A percentile compares a stretch with the other conserved stretches of the same genome.
Evolutionary conservation across 2,329 filamentous ascomycete genomes (phyloP).

Genomic region (Pseudopyrenochaeta lycopersici): DNA sequence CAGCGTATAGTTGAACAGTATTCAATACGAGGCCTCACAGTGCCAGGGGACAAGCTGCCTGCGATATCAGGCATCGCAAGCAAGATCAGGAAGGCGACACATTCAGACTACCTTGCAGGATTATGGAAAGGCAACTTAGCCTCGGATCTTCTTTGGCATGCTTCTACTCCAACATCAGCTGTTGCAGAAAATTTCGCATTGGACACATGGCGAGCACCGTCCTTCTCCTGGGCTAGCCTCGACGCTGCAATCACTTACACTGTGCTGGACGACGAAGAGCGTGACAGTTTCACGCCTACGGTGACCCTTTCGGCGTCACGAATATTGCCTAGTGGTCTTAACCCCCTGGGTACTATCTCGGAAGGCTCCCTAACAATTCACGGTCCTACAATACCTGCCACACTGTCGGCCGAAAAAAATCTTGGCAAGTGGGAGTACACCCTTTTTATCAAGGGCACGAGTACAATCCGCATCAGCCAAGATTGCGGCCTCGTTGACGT

Average conservation of each 20-base stretch:
- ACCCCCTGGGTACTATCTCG: constrained; percentile 37
- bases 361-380: constrained; percentile 32
- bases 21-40: constrained; percentile 35
- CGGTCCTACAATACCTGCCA: constrained; percentile 28
- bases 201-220: constrained; percentile 38
- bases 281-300: constrained; percentile 18
- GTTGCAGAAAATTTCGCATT: constrained; percentile 16
- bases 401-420: constrained; percentile 22
- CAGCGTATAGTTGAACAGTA: constrained; percentile 44
- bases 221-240: constrained; percentile 46
- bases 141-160: constrained; percentile 42
- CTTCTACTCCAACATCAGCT: constrained; percentile 4
- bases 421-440: constrained; percentile 30
- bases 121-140: constrained; percentile 43
- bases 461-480: constrained; percentile 32
- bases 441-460: constrained; percentile 37
- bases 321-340: constrained; percentile 30
- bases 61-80: constrained; percentile 47
- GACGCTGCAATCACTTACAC: constrained; percentile 36
- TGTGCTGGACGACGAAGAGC: constrained; percentile 30
- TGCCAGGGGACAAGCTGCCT: constrained; percentile 39
- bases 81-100: constrained; percentile 38
- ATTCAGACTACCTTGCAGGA: constrained; percentile 44
- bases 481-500: constrained; percentile 37
- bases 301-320: constrained; percentile 26